Conservation (phyloP, 768 basidiomycete species). For the Naganishia vishniacii region DNA sequence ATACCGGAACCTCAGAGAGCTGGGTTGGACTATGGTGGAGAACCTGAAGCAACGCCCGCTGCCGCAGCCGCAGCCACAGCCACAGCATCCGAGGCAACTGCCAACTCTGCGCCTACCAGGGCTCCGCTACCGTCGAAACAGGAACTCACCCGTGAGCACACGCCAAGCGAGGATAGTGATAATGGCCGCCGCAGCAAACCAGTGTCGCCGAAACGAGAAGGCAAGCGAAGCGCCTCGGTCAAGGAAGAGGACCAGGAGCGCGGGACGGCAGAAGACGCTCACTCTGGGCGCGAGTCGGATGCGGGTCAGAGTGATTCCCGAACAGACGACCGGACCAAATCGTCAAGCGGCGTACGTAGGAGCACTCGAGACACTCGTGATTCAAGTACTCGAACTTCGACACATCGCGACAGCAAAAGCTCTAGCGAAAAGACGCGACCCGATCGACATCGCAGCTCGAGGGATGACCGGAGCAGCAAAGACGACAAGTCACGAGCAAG, state of each 20-base stretch:
- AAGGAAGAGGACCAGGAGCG: constrained; percentile 5
- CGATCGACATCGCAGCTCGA: constrained; percentile 18
- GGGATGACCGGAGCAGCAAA: constrained; percentile 12
- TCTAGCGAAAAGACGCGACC: constrained; percentile 1
- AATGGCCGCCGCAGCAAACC: constrained; percentile 1
- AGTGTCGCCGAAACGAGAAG: constrained; percentile 8
- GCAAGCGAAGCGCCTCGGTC: background rate
- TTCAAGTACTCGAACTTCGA: constrained; percentile 1
- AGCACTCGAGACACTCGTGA: constrained; percentile 5
- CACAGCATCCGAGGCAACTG: background rate
- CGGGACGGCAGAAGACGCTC: background rate
- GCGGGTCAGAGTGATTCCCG: constrained; percentile 11
- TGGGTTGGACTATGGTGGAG: constrained; percentile 27
- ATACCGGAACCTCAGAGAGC: constrained; percentile 13
- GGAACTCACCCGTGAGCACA: background rate
- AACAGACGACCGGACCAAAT: background rate
- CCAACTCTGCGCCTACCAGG: background rate
- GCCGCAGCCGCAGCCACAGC: background rate
- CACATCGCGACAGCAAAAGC: constrained; percentile 11
- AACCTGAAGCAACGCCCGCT: constrained; percentile 5
- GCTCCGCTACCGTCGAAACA: constrained; percentile 16
- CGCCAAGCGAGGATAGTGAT: background rate
- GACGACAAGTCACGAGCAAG: constrained; percentile 7
- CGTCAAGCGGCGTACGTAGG: background rate
- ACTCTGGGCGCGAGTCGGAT: constrained; percentile 5